A percentile compares a stretch with the other conserved stretches of the same genome.
phyloP scores from a whole-genome alignment of 2,329 filamentous ascomycete genomes.

The Chaetomiaceae sp. region DNA sequence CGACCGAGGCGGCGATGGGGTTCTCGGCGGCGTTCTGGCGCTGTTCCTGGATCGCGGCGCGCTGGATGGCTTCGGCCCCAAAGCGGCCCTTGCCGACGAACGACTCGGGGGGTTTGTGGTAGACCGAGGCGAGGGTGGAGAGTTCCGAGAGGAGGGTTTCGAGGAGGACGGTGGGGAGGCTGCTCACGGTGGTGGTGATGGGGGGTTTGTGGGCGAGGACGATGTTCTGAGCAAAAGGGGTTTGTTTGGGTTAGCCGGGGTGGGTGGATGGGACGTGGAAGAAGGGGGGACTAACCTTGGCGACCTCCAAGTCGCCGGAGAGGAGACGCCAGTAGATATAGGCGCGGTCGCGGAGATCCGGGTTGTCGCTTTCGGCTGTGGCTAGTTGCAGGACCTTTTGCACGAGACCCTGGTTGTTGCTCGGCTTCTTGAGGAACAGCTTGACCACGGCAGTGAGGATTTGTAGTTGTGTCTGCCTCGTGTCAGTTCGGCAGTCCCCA shows the following conservation, averaged over 20 bases:
- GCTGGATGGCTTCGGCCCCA: slow-evolving; percentile 89
- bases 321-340: slow-evolving; percentile 98
- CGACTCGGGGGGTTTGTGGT: slow-evolving; percentile 97
- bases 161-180: slow-evolving; percentile 74
- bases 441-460: slow-evolving; percentile 97
- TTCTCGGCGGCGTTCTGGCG: slow-evolving; percentile 88
- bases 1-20: slow-evolving; percentile 81
- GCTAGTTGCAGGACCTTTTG: slow-evolving; percentile 92
- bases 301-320: slow-evolving; percentile 83
- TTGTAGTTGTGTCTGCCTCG: slow-evolving; percentile 80
- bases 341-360: slow-evolving; percentile 91
- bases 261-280: not conserved
- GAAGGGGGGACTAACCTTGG: slow-evolving; percentile 62
- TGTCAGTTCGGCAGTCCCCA: slow-evolving; percentile 14
- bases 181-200: slow-evolving; percentile 90
- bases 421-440: slow-evolving; percentile 93
- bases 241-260: slow-evolving; percentile 25
- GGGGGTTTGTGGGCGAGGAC: slow-evolving; percentile 91
- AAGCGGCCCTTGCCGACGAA: slow-evolving; percentile 94
- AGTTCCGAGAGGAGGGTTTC: slow-evolving; percentile 89
- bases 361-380: slow-evolving; percentile 93
- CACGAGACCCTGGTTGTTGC: slow-evolving; percentile 83
- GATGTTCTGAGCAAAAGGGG: slow-evolving; percentile 74
- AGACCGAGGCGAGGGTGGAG: slow-evolving; percentile 92
- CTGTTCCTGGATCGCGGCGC: slow-evolving; percentile 94